Base-by-base conservation (phyloP, 192 early-diverging fungal species). In the Podila epicladia region DNA sequence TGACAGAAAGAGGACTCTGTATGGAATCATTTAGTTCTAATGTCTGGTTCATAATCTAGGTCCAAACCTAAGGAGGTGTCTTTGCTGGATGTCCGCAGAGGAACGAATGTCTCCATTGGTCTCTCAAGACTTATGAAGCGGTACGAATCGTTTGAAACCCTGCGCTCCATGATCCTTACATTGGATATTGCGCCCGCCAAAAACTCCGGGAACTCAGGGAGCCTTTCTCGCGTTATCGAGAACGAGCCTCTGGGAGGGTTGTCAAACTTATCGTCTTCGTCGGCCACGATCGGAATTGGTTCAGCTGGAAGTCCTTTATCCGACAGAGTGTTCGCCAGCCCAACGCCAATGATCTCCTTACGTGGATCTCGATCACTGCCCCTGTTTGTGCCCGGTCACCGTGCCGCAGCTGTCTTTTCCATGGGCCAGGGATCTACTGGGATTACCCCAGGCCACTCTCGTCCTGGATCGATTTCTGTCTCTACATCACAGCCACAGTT, bases 81-180 rank as follows among this genome's bases (percentile, higher is more conserved):
- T 5, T 26, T 80, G 31, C 6, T 80, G 12, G 71, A 80, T 20
- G 77, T 72, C 28, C 65, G 71, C 41, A 48, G 77, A 45, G 71
- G 70, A 4, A 80, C 77, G 12, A 80, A 80, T 41, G 71, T 80
- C 15, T 80, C 77, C 9, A 73, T 80, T 31, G 77, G 77, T n/a
- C 48, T 80, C 5, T 80, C 77, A 2, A 58, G 77, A 5, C 58
- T 80, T 9, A 73, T 73, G 71, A 80, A 80, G 49, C 62, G 71
- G 20, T 80, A 73, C 28, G 71, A 80, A 20, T 80, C 77, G 1
- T 80, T 73, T n/a, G 77, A 80, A 9, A 15, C 59, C 2, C 62
- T 80, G 1, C 70, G 77, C 0, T 68, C 66, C 26, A 50, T 80
- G 71, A 50, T 80, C 3, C 22, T 80, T 48, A 29, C 70, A 1